Percentiles rank a stretch among this genome's conserved stretches.
Evolutionary conservation across 2,329 filamentous ascomycete genomes (phyloP).

Genomic region (Aspergillus sp.): DNA sequence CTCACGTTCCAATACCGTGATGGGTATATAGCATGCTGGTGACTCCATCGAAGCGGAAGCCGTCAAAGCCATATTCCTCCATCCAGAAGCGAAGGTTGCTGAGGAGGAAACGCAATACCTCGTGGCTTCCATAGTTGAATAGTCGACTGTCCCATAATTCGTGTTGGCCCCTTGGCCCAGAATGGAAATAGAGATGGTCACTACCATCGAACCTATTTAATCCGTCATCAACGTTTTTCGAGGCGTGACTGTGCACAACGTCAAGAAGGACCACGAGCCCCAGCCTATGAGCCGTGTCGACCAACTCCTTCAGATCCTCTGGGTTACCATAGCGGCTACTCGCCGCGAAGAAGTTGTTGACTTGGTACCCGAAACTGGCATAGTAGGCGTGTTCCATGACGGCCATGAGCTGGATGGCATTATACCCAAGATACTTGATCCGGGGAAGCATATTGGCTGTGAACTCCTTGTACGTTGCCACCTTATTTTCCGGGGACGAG

Average conservation of each 20-base stretch:
- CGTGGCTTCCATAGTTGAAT: constrained; percentile 95
- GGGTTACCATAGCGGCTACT: constrained; percentile 93
- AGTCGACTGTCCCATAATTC: constrained; percentile 94
- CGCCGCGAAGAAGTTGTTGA: constrained; percentile 98
- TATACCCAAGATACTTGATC: constrained; percentile 89
- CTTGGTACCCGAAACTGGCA: constrained; percentile 96
- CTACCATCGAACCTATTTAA: constrained; percentile 94
- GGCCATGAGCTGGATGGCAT: constrained; percentile 97
- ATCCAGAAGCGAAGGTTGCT: constrained; percentile 99
- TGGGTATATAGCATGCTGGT: constrained; percentile 97
- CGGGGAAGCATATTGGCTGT: constrained; percentile 87
- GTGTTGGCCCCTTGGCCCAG: constrained; percentile 77
- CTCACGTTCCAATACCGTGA: constrained; percentile 94
- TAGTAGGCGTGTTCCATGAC: constrained; percentile 99
- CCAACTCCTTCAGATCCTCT: constrained; percentile 93
- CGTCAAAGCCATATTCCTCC: constrained; percentile 96
- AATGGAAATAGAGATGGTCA: constrained; percentile 95
- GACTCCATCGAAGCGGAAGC: constrained; percentile 96
- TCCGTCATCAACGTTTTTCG: constrained; percentile 94
- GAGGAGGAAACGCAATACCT: constrained; percentile 91
- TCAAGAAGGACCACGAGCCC: constrained; percentile 90
- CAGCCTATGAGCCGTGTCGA: constrained; percentile 90
- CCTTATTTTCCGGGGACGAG: constrained; percentile 82
- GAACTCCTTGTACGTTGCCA: constrained; percentile 97
- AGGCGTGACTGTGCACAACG: constrained; percentile 96